Percentiles rank a stretch among this genome's conserved stretches.
phyloP scores from a whole-genome alignment of 441 rosid species.

The Breynia disticha region DNA sequence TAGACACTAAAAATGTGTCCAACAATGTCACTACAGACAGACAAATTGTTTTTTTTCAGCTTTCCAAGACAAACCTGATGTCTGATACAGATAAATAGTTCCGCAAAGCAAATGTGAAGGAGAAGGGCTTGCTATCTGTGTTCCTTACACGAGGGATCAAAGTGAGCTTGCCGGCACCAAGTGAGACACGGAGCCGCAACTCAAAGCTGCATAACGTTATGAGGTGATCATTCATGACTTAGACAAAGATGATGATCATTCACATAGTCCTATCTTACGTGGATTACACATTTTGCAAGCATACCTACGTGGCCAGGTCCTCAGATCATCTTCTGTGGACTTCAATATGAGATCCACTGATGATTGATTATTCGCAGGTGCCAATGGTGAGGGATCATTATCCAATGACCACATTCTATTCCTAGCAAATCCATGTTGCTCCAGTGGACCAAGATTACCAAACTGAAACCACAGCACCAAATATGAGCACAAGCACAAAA shows the following conservation, averaged over 20 bases:
- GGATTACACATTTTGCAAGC: conserved; percentile 21
- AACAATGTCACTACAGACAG: too few relatives aligned
- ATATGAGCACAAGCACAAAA: background rate
- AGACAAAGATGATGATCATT: conserved; percentile 9
- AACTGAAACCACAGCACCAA: conserved; percentile 39
- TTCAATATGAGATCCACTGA: conserved; percentile 60
- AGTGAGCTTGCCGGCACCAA: conserved; percentile 67
- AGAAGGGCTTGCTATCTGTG: conserved; percentile 38
- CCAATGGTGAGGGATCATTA: conserved; percentile 49
- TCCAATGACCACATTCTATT: conserved; percentile 75
- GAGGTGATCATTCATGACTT: conserved; percentile 1
- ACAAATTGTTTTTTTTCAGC: too few relatives aligned
- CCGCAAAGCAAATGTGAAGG: too few relatives aligned
- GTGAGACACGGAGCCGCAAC: conserved; percentile 67
- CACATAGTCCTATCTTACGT: background rate
- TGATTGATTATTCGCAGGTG: conserved; percentile 31
- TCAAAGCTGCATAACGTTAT: conserved; percentile 56
- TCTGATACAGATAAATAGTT: too few relatives aligned
- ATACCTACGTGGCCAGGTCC: conserved; percentile 79
- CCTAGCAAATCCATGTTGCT: conserved; percentile 85
- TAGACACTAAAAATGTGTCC: too few relatives aligned
- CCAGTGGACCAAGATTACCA: conserved; percentile 55
- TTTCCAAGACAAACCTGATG: too few relatives aligned
- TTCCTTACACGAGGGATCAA: conserved; percentile 88
- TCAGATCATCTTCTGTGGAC: conserved; percentile 62